Conservation (phyloP, 208 protist species). For the Herpetomonas muscarum region DNA sequence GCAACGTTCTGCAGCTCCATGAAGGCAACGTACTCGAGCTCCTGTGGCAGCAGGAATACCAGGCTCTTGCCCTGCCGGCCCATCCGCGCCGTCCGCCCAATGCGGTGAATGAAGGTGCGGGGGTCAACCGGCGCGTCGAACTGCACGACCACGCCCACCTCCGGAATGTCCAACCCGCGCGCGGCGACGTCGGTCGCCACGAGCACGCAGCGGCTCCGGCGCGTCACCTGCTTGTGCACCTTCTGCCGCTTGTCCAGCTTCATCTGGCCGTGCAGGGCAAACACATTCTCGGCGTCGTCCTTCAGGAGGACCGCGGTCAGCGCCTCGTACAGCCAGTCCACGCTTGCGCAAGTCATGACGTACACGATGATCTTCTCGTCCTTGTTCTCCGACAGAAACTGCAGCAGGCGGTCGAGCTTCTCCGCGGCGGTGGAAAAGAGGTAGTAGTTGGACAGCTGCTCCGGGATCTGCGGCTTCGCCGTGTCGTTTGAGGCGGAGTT, state of each 20-base stretch:
- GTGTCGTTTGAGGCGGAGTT: conserved; percentile 34
- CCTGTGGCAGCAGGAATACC: conserved; percentile 91
- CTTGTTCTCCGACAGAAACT: conserved; percentile 51
- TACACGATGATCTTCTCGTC: conserved; percentile 90
- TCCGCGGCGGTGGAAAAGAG: conserved; percentile 65
- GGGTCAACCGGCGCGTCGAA: conserved; percentile 96
- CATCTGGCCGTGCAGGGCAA: conserved; percentile 92
- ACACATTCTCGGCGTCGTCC: conserved; percentile 57
- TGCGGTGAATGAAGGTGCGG: conserved; percentile 95
- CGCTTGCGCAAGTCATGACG: conserved; percentile 91
- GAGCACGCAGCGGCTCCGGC: conserved; percentile 77
- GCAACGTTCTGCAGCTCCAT: conserved; percentile 89
- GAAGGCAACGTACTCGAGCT: conserved; percentile 92
- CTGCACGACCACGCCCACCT: conserved; percentile 95
- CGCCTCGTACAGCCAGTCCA: conserved; percentile 86
- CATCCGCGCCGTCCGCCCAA: conserved; percentile 96
- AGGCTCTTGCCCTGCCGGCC: conserved; percentile 90
- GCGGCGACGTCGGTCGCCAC: conserved; percentile 96
- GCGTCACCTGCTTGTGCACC: conserved; percentile 72
- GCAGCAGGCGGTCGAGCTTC: conserved; percentile 87
- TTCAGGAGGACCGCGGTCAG: conserved; percentile 59
- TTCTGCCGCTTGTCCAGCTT: conserved; percentile 83
- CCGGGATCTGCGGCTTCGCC: conserved; percentile 83
- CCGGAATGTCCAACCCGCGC: conserved; percentile 95
- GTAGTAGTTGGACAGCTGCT: conserved; percentile 87